Conservation (phyloP, 2,329 filamentous ascomycete species). For the Zymoseptoria crescenta region DNA sequence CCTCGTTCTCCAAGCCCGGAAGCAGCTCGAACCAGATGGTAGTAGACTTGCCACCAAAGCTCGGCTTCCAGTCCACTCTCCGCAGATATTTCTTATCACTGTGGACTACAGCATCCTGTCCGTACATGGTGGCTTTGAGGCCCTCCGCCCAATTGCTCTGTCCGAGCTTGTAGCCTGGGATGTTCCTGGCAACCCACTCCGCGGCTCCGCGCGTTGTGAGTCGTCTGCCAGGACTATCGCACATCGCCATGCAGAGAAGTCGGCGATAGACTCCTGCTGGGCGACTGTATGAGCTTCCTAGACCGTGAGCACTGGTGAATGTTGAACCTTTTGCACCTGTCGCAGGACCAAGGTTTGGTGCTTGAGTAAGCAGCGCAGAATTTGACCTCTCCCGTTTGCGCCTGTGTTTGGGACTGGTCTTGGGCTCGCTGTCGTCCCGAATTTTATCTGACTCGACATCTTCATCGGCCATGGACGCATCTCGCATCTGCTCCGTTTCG, state of each 20-base stretch:
- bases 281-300: constrained; percentile 17
- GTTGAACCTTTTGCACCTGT: neutral
- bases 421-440: neutral
- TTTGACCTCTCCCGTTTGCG: neutral
- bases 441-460: neutral
- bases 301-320: constrained; percentile 6
- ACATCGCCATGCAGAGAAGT: constrained; percentile 27
- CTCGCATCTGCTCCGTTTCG: neutral
- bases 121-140: constrained; percentile 9
- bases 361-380: neutral
- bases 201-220: constrained; percentile 14
- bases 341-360: neutral
- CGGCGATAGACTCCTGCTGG: constrained; percentile 15
- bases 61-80: neutral
- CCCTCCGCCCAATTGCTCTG: constrained; percentile 14
- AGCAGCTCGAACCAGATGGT: constrained; percentile 15
- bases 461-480: neutral
- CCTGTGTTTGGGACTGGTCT: neutral
- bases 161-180: constrained; percentile 17
- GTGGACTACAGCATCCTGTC: neutral
- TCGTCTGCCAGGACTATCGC: constrained; percentile 15
- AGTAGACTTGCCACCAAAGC: constrained; percentile 2
- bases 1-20: constrained; percentile 11
- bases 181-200: constrained; percentile 25
- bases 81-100: neutral